Conservation (phyloP, 2,329 filamentous ascomycete genomes). For the Fusarium illudens region DNA sequence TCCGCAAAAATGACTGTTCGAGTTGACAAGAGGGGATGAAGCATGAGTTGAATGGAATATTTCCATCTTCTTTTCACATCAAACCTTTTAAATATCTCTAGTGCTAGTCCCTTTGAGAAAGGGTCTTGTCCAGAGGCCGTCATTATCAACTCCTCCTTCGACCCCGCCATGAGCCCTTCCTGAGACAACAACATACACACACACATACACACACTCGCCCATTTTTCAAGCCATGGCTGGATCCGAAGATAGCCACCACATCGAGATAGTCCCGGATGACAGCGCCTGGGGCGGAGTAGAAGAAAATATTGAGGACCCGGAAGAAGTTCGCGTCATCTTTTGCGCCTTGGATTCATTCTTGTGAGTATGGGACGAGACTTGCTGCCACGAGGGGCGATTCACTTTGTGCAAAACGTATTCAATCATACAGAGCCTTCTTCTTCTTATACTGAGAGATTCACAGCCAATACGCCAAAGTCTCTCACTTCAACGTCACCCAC, state of each 20-base stretch:
- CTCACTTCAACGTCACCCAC: constrained; percentile 92
- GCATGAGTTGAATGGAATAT: constrained; percentile 6
- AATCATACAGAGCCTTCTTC: neutral
- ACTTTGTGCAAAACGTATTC: neutral
- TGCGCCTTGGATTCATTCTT: constrained; percentile 86
- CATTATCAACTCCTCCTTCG: neutral
- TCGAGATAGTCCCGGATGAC: constrained; percentile 44
- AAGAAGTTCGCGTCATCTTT: constrained; percentile 82
- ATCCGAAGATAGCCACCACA: constrained; percentile 31
- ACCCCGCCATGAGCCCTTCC: constrained; percentile 25
- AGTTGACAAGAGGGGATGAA: constrained; percentile 11
- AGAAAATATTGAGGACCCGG: constrained; percentile 74
- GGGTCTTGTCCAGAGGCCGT: neutral
- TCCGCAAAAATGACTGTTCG: constrained; percentile 23
- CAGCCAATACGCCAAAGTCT: constrained; percentile 84
- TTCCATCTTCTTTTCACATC: neutral
- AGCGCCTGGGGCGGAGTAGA: constrained; percentile 68
- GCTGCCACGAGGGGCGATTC: constrained; percentile 10
- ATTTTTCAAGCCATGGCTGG: constrained; percentile 30
- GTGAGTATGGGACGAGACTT: constrained; percentile 33
- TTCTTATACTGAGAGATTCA: constrained; percentile 23
- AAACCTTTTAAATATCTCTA: neutral
- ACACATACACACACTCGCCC: neutral
- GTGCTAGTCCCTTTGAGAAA: neutral
- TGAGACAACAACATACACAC: constrained; percentile 6